Percentiles rank a stretch among this genome's conserved stretches.
These are phyloP conservation scores for Aspergillus sp. DNA, from an alignment of 2,329 filamentous ascomycete genomes.

Conservation along the genomic window DNA sequence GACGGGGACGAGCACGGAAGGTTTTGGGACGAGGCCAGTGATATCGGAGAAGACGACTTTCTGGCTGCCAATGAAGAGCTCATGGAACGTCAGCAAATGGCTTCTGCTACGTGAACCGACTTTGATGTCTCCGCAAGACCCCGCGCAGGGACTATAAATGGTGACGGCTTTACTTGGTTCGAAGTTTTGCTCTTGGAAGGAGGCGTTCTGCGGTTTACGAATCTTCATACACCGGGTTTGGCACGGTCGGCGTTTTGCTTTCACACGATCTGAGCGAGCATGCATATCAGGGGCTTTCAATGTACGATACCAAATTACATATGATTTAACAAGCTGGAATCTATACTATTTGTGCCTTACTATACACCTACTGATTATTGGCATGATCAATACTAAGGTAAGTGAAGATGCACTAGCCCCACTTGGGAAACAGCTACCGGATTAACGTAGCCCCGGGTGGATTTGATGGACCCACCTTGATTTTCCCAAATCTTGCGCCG, in stretches of 20 bases:
- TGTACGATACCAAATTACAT: conserved; percentile 2
- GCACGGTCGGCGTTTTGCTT: not conserved
- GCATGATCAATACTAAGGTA: not conserved
- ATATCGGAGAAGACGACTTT: conserved; percentile 84
- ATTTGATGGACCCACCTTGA: conserved; percentile 9
- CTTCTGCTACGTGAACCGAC: conserved; percentile 20
- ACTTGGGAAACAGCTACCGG: conserved; percentile 12
- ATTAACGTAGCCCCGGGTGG: conserved; percentile 18
- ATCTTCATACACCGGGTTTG: not conserved
- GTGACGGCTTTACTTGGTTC: conserved; percentile 1
- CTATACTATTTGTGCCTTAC: too few species aligned
- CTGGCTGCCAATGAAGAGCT: conserved; percentile 73
- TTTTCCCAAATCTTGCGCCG: conserved; percentile 8
- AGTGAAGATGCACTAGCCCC: not conserved
- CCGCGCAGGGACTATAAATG: not conserved
- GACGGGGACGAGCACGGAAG: conserved; percentile 71
- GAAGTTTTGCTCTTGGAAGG: not conserved
- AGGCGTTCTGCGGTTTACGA: conserved; percentile 3
- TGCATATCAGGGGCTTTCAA: not conserved
- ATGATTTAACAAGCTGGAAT: conserved; percentile 2
- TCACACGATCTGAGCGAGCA: not conserved
- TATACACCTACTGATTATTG: not conserved
- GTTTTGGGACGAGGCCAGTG: conserved; percentile 84
- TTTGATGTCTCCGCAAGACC: not conserved
- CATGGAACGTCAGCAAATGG: conserved; percentile 52